Base-by-base conservation (phyloP, 164 flowering plant genomes). In the Stephania japonica region DNA sequence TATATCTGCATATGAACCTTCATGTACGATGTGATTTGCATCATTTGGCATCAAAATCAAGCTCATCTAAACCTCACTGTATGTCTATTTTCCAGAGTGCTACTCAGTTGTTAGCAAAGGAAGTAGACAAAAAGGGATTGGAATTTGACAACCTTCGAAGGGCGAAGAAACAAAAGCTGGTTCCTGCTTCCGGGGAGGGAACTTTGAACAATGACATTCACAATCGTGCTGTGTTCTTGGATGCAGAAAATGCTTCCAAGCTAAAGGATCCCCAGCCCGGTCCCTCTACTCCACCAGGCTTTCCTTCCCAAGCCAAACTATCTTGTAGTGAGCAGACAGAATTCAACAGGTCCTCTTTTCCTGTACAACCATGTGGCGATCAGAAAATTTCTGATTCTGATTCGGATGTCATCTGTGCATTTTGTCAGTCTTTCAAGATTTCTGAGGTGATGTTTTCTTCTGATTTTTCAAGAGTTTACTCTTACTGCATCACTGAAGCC, bases 341-440 rank as follows among this genome's bases (percentile, higher is more conserved):
- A 65, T 38, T 43, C 73, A 62, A 53, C 14, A 24, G 73, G 27
- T 19, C 76, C 26, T 26, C 5, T 63, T 68, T 75, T 69, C 72
- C 50, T 79, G 64, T 44, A 67, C 68, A 59, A 14, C 50, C 12
- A 63, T 74, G 77, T 43, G 62, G n/a, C 50, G 21, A 16, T 8
- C 59, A 79, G 41, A 75, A 75, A 64, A 53, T 59, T 53, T 25
- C 75, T 9, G 21, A 41, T 73, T 43, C 38, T 38, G 61, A 42
- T 47, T 67, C 72, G 53, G 41, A 42, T 67, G 53, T 70, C 32
- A 26, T 72, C 42, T 91, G 97, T 84, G 90, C 83, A 32, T 88
- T 91, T 78, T 91, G 97, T 81, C 92, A 87, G 73, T 81, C 90
- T 47, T 83, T 83, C 32, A 75, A 73, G 63, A 24, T 79, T 19